Percentiles rank a stretch among this genome's conserved stretches.
Conservation (phyloP, 192 early-diverging fungal species). For the Podila verticillata region DNA sequence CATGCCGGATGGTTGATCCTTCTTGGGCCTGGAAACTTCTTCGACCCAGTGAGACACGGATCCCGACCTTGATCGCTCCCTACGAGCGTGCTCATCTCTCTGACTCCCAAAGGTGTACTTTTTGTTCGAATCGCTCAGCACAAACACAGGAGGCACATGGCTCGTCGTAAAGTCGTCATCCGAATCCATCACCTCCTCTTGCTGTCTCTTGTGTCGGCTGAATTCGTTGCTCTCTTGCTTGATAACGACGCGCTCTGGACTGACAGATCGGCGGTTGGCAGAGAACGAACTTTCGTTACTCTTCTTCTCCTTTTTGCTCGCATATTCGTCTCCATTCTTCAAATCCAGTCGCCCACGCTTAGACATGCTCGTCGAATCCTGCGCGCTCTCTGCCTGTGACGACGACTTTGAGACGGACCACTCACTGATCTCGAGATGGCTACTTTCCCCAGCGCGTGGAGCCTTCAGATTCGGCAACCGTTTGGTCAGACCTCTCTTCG, state of each 20-base stretch:
- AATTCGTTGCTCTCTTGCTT: neutral
- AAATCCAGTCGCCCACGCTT: neutral
- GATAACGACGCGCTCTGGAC: neutral
- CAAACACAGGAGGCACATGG: no score
- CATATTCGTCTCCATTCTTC: neutral
- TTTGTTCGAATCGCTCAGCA: neutral
- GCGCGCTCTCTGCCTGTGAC: neutral
- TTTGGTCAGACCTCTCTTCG: neutral
- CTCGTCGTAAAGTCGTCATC: neutral
- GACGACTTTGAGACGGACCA: neutral
- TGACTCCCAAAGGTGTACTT: neutral
- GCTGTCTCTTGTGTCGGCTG: neutral
- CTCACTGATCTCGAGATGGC: neutral
- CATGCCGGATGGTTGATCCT: no score
- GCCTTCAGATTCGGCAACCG: neutral
- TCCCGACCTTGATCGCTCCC: neutral
- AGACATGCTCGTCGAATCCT: neutral
- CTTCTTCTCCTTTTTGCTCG: neutral
- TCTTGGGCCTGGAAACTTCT: no score
- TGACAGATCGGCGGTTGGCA: neutral
- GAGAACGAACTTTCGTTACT: no score
- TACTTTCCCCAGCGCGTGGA: conserved; percentile 13
- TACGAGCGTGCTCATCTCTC: neutral
- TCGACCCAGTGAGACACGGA: neutral
- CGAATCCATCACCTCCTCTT: neutral